Base-by-base conservation (phyloP, 1,284 basidiomycete species). In the Caloboletus firmus region DNA sequence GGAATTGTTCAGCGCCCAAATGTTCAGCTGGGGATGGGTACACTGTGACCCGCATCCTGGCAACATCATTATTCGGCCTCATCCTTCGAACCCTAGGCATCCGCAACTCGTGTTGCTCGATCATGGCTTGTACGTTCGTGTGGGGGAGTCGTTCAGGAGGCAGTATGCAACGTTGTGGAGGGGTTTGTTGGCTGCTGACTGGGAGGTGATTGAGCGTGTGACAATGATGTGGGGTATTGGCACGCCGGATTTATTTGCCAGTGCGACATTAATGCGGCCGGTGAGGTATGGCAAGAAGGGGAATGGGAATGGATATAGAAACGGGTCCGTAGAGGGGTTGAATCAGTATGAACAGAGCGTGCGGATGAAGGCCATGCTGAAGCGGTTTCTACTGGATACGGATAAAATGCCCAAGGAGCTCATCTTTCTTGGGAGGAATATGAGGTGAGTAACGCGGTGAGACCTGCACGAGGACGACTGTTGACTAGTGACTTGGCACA, bases 1-100 rank as follows among this genome's bases (percentile, higher is more conserved):
- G 24, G 89, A 91, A 52, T 79, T 94, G 2, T 91, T 91, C 74
- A 83, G 84, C 28, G 86, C 87, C 0, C 87, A 91, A 76, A 93
- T 93, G 66, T 96, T 95, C 69, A 82, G 81, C 56, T 95, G 89
- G 88, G 93, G 93, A 6, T 94, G 87, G 79, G 84, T 93, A 1
- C 87, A 90, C 69, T 88, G 85, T 60, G 87, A 92, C 56, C 90
- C 86, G 0, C 87, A 89, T 63, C 86, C 87, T 2, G 93, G 91
- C 2, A 95, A 95, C 73, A 79, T 95, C 56, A 82, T 96, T 62
- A 80, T 95, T 32, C 84, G 93, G 8, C 85, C 86, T 0, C 79
- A 87, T 52, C 91, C 93, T 0, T 55, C 49, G 15, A 54, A 59
- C 30, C 80, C 80, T 1, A 72, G 67, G 12, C 72, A 75, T n/a